Evolutionary conservation across 139 green algal species (phyloP).

Genomic region (Tetraselmis striata): DNA sequence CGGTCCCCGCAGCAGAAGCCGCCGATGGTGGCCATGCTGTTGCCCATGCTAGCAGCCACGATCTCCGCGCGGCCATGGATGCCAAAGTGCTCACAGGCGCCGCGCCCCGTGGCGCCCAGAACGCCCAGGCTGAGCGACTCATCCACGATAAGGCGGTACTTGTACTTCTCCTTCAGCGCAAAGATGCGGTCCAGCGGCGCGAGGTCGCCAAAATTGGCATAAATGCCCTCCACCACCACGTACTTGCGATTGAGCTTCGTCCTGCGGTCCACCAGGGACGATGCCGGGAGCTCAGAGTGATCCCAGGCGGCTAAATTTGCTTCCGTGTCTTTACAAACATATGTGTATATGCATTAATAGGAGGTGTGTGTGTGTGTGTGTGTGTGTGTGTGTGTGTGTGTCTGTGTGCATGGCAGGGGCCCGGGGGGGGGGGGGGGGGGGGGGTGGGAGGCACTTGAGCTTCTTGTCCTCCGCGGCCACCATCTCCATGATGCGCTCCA

Average conservation of each 20-base stretch:
- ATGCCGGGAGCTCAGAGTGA: no score
- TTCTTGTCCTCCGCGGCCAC: slow-evolving; percentile 44
- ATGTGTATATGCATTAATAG: no score
- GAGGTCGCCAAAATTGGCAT: slow-evolving; percentile 72
- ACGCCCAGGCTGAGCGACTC: slow-evolving; percentile 85
- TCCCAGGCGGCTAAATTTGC: no score
- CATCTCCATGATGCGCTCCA: slow-evolving; percentile 64
- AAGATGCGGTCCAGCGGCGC: slow-evolving; percentile 73
- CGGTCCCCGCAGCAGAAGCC: slow-evolving; percentile 68
- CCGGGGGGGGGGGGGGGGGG: no score
- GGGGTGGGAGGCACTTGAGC: slow-evolving; percentile 39
- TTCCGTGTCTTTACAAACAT: no score
- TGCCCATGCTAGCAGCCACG: slow-evolving; percentile 75
- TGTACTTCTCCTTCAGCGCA: slow-evolving; percentile 74
- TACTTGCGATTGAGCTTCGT: slow-evolving; percentile 80
- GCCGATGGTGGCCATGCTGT: slow-evolving; percentile 75
- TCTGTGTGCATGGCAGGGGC: no score
- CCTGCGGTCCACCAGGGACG: slow-evolving; percentile 38
- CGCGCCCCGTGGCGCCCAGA: slow-evolving; percentile 74
- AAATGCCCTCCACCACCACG: slow-evolving; percentile 93
- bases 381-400: no score
- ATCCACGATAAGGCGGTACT: slow-evolving; percentile 91
- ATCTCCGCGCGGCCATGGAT: slow-evolving; percentile 77
- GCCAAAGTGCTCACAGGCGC: slow-evolving; percentile 77
- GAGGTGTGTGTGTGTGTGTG: no score